These are phyloP conservation scores for Xylariaceae sp. DNA, from an alignment of 2,329 filamentous ascomycete species.

Conservation along the genomic window DNA sequence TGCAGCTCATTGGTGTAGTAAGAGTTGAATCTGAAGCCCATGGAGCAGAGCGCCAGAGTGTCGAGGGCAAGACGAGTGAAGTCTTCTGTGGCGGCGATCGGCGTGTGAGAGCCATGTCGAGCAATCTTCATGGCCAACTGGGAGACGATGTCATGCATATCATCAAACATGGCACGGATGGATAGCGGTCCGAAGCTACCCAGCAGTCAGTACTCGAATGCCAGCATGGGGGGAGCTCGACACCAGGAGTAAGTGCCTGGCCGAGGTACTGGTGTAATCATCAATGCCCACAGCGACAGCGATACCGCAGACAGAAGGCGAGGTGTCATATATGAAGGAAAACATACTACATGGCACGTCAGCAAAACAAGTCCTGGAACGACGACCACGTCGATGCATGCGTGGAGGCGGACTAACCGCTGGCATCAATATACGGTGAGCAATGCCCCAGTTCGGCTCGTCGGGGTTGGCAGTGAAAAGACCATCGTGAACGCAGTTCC, in stretches of 20 bases:
- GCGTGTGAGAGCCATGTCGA: constrained; percentile 47
- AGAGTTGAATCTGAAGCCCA: constrained; percentile 67
- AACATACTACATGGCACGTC: too few relatives aligned
- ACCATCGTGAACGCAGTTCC: constrained; percentile 55
- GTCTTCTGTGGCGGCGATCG: constrained; percentile 42
- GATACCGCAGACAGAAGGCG: too few relatives aligned
- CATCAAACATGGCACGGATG: constrained; percentile 61
- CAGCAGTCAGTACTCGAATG: too few relatives aligned
- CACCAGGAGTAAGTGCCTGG: too few relatives aligned
- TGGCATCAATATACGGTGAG: constrained; percentile 20
- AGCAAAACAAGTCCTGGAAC: too few relatives aligned
- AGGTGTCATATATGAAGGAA: too few relatives aligned
- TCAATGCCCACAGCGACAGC: too few relatives aligned
- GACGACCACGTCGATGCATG: too few relatives aligned
- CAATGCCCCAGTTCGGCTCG: constrained; percentile 53
- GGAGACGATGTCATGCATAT: constrained; percentile 60
- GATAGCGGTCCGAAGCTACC: constrained; percentile 60
- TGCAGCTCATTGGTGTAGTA: constrained; percentile 64
- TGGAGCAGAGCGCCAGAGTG: constrained; percentile 63
- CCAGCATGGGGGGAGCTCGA: too few relatives aligned
- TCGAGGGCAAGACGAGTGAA: constrained; percentile 56
- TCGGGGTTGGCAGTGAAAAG: constrained; percentile 51
- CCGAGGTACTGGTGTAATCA: too few relatives aligned
- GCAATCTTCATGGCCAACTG: constrained; percentile 64
- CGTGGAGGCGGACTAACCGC: constrained; percentile 14